A percentile compares a stretch with the other conserved stretches of the same genome.
Conservation (phyloP, 73 alveolate species). For the Stentor roeselii region DNA sequence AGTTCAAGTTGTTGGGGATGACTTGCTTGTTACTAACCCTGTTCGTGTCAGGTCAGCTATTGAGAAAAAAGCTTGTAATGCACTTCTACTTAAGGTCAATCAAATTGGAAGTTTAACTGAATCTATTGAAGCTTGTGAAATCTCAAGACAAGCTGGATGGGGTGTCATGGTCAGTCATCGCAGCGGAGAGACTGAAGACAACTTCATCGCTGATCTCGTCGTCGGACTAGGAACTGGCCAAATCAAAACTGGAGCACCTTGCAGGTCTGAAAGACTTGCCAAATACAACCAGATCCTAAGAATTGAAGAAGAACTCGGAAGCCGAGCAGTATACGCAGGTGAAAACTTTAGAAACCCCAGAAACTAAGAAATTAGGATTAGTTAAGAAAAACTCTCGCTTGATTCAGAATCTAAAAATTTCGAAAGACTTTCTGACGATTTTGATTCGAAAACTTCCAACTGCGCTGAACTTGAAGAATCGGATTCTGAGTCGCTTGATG, state of each 20-base stretch:
- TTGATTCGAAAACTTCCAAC: too few species aligned
- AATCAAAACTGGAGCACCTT: slow-evolving; percentile 98
- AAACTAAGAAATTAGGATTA: too few species aligned
- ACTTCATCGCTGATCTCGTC: slow-evolving; percentile 94
- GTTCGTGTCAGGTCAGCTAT: slow-evolving; percentile 80
- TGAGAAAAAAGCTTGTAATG: slow-evolving; percentile 86
- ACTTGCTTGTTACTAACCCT: slow-evolving; percentile 94
- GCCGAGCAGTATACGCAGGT: slow-evolving; percentile 88
- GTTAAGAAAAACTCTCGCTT: too few species aligned
- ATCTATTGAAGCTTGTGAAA: slow-evolving; percentile 88
- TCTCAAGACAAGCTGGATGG: slow-evolving; percentile 89
- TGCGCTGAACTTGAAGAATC: too few species aligned
- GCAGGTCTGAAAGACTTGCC: slow-evolving; percentile 98
- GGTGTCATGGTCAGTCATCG: slow-evolving; percentile 79
- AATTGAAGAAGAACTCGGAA: slow-evolving; percentile 96
- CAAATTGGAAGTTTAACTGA: slow-evolving; percentile 96
- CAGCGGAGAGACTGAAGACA: slow-evolving; percentile 98
- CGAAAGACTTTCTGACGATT: too few species aligned
- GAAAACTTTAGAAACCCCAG: slow-evolving; percentile 83
- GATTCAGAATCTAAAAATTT: too few species aligned
- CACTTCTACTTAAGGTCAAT: slow-evolving; percentile 92
- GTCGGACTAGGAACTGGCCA: slow-evolving; percentile 97
- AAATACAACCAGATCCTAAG: slow-evolving; percentile 95
- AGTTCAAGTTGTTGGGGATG: slow-evolving; percentile 95
- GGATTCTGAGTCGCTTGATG: too few species aligned